Base-by-base conservation (phyloP, 768 basidiomycete genomes). In the Gymnopilus junonius region DNA sequence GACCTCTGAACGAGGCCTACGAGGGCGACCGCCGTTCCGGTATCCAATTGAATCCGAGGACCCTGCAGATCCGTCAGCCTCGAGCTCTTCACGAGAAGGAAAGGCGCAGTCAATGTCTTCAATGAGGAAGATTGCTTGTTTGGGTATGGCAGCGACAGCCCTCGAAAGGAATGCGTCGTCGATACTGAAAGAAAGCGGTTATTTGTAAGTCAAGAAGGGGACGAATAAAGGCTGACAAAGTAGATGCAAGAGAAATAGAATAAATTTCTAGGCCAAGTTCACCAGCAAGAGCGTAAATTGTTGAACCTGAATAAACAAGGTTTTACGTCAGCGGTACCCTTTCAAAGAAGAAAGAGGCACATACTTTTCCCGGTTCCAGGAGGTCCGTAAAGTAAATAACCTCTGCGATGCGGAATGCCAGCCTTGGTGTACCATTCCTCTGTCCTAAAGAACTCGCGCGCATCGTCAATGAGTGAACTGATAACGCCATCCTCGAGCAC, bases 201-300 rank as follows among this genome's bases (percentile, higher is more conserved):
- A 67, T 68, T 53, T 27, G 56, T 42, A 46, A 55, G 42, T 8
- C 55, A 34, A 15, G n/a, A n/a, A n/a, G n/a, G n/a, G n/a, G n/a
- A n/a, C n/a, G n/a, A n/a, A n/a, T n/a, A n/a, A 53, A 14, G 10
- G 25, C 80, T 35, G 69, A 86, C 84, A 78, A 79, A 40, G 74
- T 71, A 17, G 84, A 79, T 0, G 84, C 79, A 0, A 87, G 74
- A 0, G 85, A 85, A 14, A 88, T 68, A 0, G 83, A 77, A 69
- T 93, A 95, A 59, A 97, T 94, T 74, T 95, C 93, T n/a, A 97
- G 81, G 4, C 87, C 86, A 8, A 96, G 79, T 71, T 92, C 92
- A 6, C 83, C 82, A 8, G 82, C 82, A 29, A 86, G 73, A 12
- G 84, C 84, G 59, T 86, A 85, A 14, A 86, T 85, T 0, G 84